These are phyloP conservation scores for Sophora flavescens DNA, from an alignment of 306 rosid species.

Conservation along the genomic window DNA sequence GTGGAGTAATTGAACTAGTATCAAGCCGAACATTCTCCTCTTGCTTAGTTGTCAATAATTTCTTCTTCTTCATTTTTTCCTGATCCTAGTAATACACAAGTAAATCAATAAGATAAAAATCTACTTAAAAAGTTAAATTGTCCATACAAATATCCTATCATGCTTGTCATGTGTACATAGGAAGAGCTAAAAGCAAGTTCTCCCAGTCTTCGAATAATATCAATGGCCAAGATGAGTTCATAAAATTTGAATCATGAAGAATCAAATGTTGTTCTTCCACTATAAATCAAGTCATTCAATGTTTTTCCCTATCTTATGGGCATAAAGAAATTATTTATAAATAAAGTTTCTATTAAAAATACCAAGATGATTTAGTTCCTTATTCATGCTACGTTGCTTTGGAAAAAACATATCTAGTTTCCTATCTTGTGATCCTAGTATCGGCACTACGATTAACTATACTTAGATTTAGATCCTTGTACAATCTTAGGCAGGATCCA, in stretches of 20 bases:
- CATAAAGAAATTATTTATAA: conserved; percentile 4
- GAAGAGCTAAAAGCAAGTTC: neutral
- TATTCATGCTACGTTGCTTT: conserved; percentile 7
- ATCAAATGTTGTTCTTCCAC: conserved; percentile 17
- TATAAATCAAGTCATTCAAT: conserved; percentile 23
- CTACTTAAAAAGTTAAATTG: neutral
- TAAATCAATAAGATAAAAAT: conserved; percentile 32
- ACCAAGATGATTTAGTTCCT: conserved; percentile 24
- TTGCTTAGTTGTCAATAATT: conserved; percentile 63
- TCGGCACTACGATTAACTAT: neutral
- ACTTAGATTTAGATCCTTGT: conserved; percentile 6
- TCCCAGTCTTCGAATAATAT: neutral
- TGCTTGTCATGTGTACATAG: conserved; percentile 22
- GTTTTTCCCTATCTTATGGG: neutral
- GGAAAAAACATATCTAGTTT: neutral
- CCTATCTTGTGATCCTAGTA: conserved; percentile 16
- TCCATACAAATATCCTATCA: conserved; percentile 22
- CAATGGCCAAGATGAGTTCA: neutral
- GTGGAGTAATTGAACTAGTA: conserved; percentile 56
- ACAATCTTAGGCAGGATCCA: conserved; percentile 8
- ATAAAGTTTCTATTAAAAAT: conserved; percentile 14
- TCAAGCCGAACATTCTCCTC: conserved; percentile 71
- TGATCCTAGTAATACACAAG: conserved; percentile 61
- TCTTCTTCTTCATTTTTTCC: conserved; percentile 84
- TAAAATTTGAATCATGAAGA: neutral